Evolutionary conservation across 805 yeast genomes (phyloP).

Genomic region (Starmerella bacillaris): DNA sequence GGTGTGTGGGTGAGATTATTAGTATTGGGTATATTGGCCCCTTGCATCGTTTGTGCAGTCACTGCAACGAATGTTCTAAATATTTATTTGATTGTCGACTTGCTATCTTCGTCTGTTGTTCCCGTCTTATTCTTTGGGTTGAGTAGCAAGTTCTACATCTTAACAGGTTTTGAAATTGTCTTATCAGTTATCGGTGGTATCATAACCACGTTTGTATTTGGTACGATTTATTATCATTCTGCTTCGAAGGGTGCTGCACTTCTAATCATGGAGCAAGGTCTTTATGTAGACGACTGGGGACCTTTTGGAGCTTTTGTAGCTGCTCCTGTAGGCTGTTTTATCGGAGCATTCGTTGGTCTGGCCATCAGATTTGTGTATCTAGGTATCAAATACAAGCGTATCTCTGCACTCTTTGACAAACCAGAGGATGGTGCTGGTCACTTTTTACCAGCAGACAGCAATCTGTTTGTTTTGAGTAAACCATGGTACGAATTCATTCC

Average conservation of each 20-base stretch:
- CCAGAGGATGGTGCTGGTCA: constrained; percentile 9
- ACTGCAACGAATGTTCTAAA: constrained; percentile 68
- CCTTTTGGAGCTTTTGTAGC: constrained; percentile 84
- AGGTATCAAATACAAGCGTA: constrained; percentile 8
- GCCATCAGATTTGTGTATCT: constrained; percentile 19
- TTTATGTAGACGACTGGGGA: constrained; percentile 73
- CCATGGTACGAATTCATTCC: constrained; percentile 16
- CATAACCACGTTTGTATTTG: constrained; percentile 61
- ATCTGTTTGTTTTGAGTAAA: constrained; percentile 9
- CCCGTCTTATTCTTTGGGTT: constrained; percentile 72
- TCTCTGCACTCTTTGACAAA: constrained; percentile 13
- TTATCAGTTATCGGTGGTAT: constrained; percentile 71
- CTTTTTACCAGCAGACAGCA: constrained; percentile 8
- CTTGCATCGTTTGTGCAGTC: constrained; percentile 65
- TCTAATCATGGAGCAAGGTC: constrained; percentile 41
- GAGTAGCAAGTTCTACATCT: constrained; percentile 42
- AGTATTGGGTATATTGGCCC: constrained; percentile 61
- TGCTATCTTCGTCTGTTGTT: constrained; percentile 68
- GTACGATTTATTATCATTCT: constrained; percentile 46
- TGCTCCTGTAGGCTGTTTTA: constrained; percentile 65
- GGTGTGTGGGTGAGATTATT: constrained; percentile 46
- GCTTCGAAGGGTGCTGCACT: constrained; percentile 64
- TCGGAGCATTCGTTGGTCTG: constrained; percentile 37
- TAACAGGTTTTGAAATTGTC: constrained; percentile 65
- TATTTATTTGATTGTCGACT: constrained; percentile 75